Percentiles rank a stretch among this genome's conserved stretches.
These are phyloP conservation scores for Cladosporium sp. DNA, from an alignment of 2,329 filamentous ascomycete genomes.

Conservation along the genomic window DNA sequence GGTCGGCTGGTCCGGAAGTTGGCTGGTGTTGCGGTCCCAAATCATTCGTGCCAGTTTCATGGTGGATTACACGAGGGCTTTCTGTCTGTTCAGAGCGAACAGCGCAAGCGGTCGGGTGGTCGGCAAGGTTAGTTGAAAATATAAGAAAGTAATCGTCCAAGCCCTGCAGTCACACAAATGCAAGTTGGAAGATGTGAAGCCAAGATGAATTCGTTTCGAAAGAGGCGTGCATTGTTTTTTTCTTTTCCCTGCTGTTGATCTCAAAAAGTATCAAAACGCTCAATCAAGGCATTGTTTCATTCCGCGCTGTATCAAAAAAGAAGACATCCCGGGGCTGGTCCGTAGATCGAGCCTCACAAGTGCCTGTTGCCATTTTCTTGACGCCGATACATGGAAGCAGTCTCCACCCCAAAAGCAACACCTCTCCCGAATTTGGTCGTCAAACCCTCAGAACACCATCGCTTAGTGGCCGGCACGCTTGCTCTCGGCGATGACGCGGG, in stretches of 20 bases:
- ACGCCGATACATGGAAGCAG: conserved; percentile 19
- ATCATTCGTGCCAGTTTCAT: too few species aligned
- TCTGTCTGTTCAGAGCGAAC: too few species aligned
- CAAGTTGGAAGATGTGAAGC: not conserved
- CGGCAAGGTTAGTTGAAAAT: too few species aligned
- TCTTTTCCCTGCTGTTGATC: conserved; percentile 8
- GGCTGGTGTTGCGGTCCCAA: too few species aligned
- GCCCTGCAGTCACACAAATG: not conserved
- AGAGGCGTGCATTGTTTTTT: conserved; percentile 7
- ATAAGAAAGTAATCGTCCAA: too few species aligned
- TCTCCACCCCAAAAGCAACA: conserved; percentile 16
- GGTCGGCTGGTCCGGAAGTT: too few species aligned
- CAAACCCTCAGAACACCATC: conserved; percentile 17
- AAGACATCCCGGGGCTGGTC: conserved; percentile 5
- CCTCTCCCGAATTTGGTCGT: conserved; percentile 15
- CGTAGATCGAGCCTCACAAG: conserved; percentile 2
- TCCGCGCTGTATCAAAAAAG: conserved; percentile 14
- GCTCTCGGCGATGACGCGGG: conserved; percentile 94
- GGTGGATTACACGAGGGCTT: too few species aligned
- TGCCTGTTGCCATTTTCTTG: conserved; percentile 14
- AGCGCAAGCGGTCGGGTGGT: too few species aligned
- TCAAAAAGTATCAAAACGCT: conserved; percentile 14
- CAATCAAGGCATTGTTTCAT: conserved; percentile 10
- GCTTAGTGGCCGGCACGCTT: conserved; percentile 71
- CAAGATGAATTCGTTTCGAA: conserved; percentile 5